Base-by-base conservation (phyloP, 345 rosid genomes). In the Arabis hirsuta region DNA sequence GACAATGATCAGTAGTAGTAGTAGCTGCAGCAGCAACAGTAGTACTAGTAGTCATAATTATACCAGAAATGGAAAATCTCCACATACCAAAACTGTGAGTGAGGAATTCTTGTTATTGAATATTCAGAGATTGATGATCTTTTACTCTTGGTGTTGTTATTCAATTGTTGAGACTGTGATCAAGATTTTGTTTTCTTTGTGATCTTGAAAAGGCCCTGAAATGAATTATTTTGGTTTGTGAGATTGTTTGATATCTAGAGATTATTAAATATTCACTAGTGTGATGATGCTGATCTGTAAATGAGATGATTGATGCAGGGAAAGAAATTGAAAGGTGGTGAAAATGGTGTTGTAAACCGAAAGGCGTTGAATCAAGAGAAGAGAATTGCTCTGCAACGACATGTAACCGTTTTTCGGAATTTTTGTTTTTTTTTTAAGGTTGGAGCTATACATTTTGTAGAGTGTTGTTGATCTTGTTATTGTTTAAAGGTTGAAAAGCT, bases 401-500 rank as follows among this genome's bases (percentile, higher is more conserved):
- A 94, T 84, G 97, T 94, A 82, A 43, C 7, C n/a, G 11, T 44
- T 11, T 44, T 13, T 34, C 43, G 13, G 45, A 34, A 2, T 26
- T 74, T 44, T 16, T 16, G 16, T 16, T 16, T 16, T 16, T 12
- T 3, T 53, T 14, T 32, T 6, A 9, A 13, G 13, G 24, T 44
- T 73, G 7, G 26, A 32, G 13, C 16, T 48, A 20, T 7, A 42
- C 12, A 16, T 51, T 65, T 44, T 59, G 1, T 12, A 63, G 7
- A 31, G 4, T 22, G 38, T 34, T 34, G 5, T 42, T 11, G 2
- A 52, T 52, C 31, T 56, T 71, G 39, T 16, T 48, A 9, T 14
- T 42, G 60, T 76, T 54, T 3, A 12, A 67, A 94, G 98, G 97
- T 91, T 65, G 91, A 91, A 69, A 84, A 88, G 78, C 74, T 94